phyloP scores from a whole-genome alignment of 345 rosid species.

The Dovyalis caffra region DNA sequence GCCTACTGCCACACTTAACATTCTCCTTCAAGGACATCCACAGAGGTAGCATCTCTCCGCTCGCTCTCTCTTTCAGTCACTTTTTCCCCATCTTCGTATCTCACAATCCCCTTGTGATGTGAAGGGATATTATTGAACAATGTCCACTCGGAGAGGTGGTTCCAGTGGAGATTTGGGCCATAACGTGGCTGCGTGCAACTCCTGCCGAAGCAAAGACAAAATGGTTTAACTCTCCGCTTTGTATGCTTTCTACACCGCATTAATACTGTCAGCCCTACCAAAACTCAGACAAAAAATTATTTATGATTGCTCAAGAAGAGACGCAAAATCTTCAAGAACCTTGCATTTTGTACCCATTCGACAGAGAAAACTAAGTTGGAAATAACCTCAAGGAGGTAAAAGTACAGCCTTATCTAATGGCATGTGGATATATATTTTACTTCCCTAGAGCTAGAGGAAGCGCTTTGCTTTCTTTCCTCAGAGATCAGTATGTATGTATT shows the following conservation, averaged over 20 bases:
- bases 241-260: constrained; percentile 24
- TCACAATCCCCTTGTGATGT: too few relatives aligned
- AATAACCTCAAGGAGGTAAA: too few relatives aligned
- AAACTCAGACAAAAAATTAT: neutral
- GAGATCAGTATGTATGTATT: too few relatives aligned
- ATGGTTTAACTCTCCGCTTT: constrained; percentile 22
- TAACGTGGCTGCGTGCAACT: constrained; percentile 26
- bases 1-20: constrained; percentile 28
- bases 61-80: neutral
- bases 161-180: constrained; percentile 21
- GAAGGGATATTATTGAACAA: neutral
- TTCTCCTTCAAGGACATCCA: constrained; percentile 44
- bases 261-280: constrained; percentile 13
- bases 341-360: too few relatives aligned
- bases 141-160: too few relatives aligned
- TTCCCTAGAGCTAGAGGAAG: too few relatives aligned
- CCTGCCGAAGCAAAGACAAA: constrained; percentile 27
- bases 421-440: too few relatives aligned
- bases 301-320: neutral
- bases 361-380: too few relatives aligned
- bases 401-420: too few relatives aligned
- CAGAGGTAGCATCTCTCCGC: constrained; percentile 28
- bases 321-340: too few relatives aligned
- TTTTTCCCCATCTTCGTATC: too few relatives aligned
- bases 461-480: too few relatives aligned